A percentile compares a stretch with the other conserved stretches of the same genome.
Evolutionary conservation across 192 early-diverging fungal species (phyloP).

Genomic region (Coemansia sp.): DNA sequence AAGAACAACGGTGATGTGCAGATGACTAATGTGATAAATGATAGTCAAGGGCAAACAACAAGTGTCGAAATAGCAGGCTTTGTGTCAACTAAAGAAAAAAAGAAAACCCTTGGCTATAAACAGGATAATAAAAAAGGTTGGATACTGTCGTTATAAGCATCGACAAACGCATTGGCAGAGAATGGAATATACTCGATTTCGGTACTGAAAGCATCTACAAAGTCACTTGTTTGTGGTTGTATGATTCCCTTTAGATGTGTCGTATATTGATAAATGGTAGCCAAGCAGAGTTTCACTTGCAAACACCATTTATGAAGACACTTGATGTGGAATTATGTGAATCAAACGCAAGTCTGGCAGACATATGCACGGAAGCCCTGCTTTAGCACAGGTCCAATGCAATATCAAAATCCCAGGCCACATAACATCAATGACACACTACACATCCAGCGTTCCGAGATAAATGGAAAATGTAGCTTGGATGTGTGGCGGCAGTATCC

Average conservation of each 20-base stretch:
- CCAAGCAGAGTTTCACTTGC: not conserved
- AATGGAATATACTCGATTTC: not conserved
- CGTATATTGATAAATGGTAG: too few species aligned
- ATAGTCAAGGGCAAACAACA: not conserved
- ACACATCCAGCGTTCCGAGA: not conserved
- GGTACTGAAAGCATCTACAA: not conserved
- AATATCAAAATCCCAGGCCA: not conserved
- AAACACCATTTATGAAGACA: not conserved
- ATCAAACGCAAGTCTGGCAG: not conserved
- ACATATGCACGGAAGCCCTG: not conserved
- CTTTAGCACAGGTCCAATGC: not conserved
- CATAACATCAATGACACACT: not conserved
- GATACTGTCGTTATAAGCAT: not conserved
- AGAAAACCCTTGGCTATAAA: not conserved
- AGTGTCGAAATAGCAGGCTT: not conserved
- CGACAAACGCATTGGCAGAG: not conserved
- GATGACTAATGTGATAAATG: not conserved
- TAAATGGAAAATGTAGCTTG: not conserved
- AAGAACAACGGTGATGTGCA: not conserved
- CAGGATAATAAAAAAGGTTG: not conserved
- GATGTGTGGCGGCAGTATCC: not conserved
- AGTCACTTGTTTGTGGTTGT: too few species aligned
- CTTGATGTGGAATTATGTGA: not conserved
- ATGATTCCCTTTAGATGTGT: too few species aligned
- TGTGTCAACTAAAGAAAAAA: not conserved